Evolutionary conservation across 345 rosid species (phyloP).

Genomic region (Physaria fendleri): DNA sequence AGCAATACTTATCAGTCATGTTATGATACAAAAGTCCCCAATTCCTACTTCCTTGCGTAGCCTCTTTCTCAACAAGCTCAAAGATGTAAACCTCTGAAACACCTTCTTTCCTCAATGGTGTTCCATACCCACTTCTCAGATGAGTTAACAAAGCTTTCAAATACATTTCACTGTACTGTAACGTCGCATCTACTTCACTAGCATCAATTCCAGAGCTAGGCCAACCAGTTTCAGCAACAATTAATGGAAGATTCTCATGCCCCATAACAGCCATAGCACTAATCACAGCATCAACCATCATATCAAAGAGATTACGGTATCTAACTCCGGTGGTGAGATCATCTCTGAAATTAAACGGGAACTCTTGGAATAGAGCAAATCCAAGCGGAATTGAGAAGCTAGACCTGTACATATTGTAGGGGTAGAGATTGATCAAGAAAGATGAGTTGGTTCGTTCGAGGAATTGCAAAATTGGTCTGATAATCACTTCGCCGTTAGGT

Average conservation of each 20-base stretch:
- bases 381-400: conserved; percentile 68
- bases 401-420: conserved; percentile 68
- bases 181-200: conserved; percentile 65
- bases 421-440: conserved; percentile 68
- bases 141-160: conserved; percentile 59
- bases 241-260: conserved; percentile 58
- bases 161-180: conserved; percentile 54
- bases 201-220: conserved; percentile 60
- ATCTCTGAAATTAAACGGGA: conserved; percentile 69
- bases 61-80: conserved; percentile 59
- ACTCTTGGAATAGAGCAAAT: conserved; percentile 71
- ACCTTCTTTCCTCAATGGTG: conserved; percentile 88
- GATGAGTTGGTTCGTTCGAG: conserved; percentile 63
- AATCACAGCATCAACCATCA: conserved; percentile 83
- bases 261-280: conserved; percentile 74
- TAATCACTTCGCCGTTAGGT: conserved; percentile 47
- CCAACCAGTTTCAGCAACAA: conserved; percentile 95
- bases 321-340: conserved; percentile 70
- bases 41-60: conserved; percentile 33
- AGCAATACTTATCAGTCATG: conserved; percentile 53
- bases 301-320: conserved; percentile 73
- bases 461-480: conserved; percentile 62
- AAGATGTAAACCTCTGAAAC: conserved; percentile 57
- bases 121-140: conserved; percentile 56
- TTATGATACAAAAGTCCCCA: conserved; percentile 79